These are phyloP conservation scores for Phytophthora quininea DNA, from an alignment of 352 stramenopile genomes.

Conservation along the genomic window DNA sequence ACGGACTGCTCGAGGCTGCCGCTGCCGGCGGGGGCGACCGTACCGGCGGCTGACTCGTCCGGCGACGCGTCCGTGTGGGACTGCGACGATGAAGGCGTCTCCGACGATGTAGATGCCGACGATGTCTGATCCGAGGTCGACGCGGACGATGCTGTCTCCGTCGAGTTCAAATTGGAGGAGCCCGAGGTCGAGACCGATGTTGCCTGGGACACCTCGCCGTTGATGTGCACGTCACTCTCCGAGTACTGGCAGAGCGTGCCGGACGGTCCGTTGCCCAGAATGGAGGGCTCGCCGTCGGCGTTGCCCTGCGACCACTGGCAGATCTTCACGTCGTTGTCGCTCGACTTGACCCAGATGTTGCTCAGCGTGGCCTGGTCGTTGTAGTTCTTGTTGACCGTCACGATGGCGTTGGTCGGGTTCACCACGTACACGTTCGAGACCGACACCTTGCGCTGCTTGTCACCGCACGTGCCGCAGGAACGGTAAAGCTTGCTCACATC, in stretches of 20 bases:
- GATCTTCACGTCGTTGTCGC: background rate
- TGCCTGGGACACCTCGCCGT: conserved; percentile 23
- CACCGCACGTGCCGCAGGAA: background rate
- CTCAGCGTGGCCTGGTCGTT: background rate
- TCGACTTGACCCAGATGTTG: background rate
- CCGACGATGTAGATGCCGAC: conserved; percentile 5
- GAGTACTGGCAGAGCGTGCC: conserved; percentile 23
- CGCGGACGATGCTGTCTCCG: conserved; percentile 4
- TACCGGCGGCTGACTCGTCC: conserved; percentile 15
- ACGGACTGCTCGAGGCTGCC: conserved; percentile 23
- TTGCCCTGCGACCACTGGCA: conserved; percentile 11
- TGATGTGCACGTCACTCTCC: conserved; percentile 32
- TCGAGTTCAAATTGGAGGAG: conserved; percentile 4
- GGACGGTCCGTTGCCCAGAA: conserved; percentile 17
- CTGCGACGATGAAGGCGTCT: conserved; percentile 3
- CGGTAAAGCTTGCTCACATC: conserved; percentile 2
- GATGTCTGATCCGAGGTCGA: conserved; percentile 9
- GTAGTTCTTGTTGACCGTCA: conserved; percentile 3
- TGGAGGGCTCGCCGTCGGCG: conserved; percentile 14
- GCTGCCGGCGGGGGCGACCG: conserved; percentile 20
- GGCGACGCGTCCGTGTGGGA: conserved; percentile 19
- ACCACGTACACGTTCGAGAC: conserved; percentile 1
- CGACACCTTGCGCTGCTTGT: background rate
- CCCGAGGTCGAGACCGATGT: background rate
- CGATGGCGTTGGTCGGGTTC: background rate